These are phyloP conservation scores for Candida bentonensis DNA, from an alignment of 805 yeast genomes.

Conservation along the genomic window DNA sequence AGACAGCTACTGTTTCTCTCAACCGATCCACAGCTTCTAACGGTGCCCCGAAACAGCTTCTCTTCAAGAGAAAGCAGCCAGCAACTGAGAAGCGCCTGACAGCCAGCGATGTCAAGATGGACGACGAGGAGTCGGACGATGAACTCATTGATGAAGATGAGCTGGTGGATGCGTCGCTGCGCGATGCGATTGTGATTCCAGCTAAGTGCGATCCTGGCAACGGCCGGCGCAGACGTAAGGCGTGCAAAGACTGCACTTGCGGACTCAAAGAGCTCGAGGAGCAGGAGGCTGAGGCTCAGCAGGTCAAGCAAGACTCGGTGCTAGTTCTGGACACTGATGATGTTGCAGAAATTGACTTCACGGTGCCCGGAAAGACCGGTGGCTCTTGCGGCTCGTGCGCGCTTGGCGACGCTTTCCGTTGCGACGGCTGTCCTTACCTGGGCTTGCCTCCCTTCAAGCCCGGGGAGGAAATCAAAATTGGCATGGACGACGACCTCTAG, in stretches of 20 bases:
- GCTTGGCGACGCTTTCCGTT: slow-evolving; percentile 94
- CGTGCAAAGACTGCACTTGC: slow-evolving; percentile 97
- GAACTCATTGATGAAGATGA: slow-evolving; percentile 47
- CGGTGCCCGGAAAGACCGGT: slow-evolving; percentile 81
- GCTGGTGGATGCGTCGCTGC: slow-evolving; percentile 30
- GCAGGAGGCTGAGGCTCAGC: slow-evolving; percentile 28
- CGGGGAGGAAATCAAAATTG: slow-evolving; percentile 76
- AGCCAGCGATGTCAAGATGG: background rate
- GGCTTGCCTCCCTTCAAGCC: slow-evolving; percentile 98
- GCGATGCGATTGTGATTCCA: slow-evolving; percentile 37
- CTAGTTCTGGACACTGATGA: slow-evolving; percentile 52
- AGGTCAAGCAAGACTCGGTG: slow-evolving; percentile 40
- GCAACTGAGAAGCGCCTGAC: background rate
- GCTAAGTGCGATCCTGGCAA: slow-evolving; percentile 37
- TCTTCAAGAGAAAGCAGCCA: background rate
- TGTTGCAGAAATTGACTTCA: slow-evolving; percentile 82
- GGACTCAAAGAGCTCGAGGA: slow-evolving; percentile 81
- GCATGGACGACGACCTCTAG: slow-evolving; percentile 23
- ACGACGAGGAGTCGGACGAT: slow-evolving; percentile 28
- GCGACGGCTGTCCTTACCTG: slow-evolving; percentile 95
- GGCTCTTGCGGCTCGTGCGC: slow-evolving; percentile 98
- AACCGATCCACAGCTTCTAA: background rate
- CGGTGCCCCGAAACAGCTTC: background rate
- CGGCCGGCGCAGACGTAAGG: slow-evolving; percentile 59
- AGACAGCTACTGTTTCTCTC: background rate